Base-by-base conservation (phyloP, 2,329 filamentous ascomycete species). In the Fusarium sp. region DNA sequence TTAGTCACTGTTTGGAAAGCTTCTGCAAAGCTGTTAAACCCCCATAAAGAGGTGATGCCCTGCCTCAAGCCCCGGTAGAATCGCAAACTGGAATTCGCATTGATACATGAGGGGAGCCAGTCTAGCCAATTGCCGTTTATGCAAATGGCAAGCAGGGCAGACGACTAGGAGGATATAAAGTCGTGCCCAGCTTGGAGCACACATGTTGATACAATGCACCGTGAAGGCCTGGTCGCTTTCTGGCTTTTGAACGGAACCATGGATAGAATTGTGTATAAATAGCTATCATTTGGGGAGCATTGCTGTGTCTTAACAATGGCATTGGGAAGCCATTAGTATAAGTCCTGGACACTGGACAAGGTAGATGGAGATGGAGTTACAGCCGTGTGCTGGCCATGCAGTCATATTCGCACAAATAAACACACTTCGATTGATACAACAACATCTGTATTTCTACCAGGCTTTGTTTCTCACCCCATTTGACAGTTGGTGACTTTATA, bases 251-350 rank as follows among this genome's bases (percentile, higher is more conserved):
- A 64, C 56, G 48, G 65, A 57, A 66, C 56, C 44, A 74, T 71
- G 69, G 70, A 68, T 73, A 77, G 71, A 76, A 70, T 71, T 75
- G 65, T 77, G 67, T 71, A 71, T 61, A 68, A 63, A 61, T 70
- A 42, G 60, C 61, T 67, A 66, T 66, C 31, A 41, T 47, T 51
- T 69, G 58, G 61, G 65, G 58, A 74, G 58, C 55, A 70, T 65
- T 41, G 48, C 44, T 62, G 47, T 62, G 55, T 61, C 42, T 38
- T 48, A 35, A 61, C 60, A 54, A 55, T 38, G 63, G 55, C 48
- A 38, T 63, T 53, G 42, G 68, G 60, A 66, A 57, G 41, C 67
- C 51, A 55, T 54, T 58, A 60, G 58, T 64, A 59, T 36, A 45
- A 58, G 54, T 51, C 59, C 61, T 56, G 24, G 47, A 57, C 48